Base-by-base conservation (phyloP, 441 rosid species). In the Syzygium malaccense region DNA sequence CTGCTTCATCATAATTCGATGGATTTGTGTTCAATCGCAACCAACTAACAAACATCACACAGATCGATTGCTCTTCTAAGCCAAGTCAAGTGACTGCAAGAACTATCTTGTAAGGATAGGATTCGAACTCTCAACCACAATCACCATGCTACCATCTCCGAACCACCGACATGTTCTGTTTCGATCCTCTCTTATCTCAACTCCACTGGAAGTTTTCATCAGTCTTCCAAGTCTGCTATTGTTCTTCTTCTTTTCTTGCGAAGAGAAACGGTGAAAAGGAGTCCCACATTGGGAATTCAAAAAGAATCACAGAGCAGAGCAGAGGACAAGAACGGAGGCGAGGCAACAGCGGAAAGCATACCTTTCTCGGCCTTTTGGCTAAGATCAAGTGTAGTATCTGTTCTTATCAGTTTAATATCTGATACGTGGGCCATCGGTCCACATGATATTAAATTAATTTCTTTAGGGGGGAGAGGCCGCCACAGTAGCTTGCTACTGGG, bases 281-380 rank as follows among this genome's bases (percentile, higher is more conserved):
- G 49, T 71, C 80, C 80, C 49, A 20, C 80, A 37, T 20, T 2
- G 45, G 80, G 28, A 23, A 19, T 20, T 3, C 3, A 7, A 11
- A 71, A 19, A 13, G 26, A 4, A 71, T 19, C 28, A 19, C 0
- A 20, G 58, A 8, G 4, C 25, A 55, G 57, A 19, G 57, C 57
- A 19, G 57, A 11, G 10, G 11, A 55, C 56, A 54, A 15, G 2
- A 15, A 0, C 0, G 55, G 6, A 54, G 18, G 55, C 55, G 1
- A 54, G 55, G 7, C 7, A 5, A 1, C 19, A 0, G 1, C 15
- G 0, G 0, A 45, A 83, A 14, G n/a, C 62, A 85, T 85, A 54
- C 62, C 62, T 85, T 53, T 85, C 86, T 85, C 62, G 62, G 86
- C 86, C 86, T 55, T 85, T 85, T 85, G 86, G 86, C 86, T 85